These are phyloP conservation scores for Coemansia sp. DNA, from an alignment of 371 early-diverging fungal genomes.

Conservation along the genomic window DNA sequence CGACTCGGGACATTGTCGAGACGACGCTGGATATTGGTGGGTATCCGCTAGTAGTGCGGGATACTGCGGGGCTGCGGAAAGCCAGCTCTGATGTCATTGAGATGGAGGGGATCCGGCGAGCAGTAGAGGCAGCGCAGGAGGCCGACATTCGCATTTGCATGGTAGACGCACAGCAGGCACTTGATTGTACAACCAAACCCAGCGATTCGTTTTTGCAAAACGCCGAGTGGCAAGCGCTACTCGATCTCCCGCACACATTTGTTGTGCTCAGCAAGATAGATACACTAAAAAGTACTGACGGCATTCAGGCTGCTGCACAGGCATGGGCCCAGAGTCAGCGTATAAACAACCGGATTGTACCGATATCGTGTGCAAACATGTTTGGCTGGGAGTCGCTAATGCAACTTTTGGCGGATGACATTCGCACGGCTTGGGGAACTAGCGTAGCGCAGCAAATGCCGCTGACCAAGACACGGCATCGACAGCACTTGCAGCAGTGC, in stretches of 20 bases:
- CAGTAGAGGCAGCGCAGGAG: slow-evolving; percentile 52
- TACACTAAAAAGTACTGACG: background rate
- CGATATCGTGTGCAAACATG: slow-evolving; percentile 65
- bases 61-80: slow-evolving; percentile 75
- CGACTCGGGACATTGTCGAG: slow-evolving; percentile 79
- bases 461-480: slow-evolving; percentile 75
- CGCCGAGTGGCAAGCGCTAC: slow-evolving; percentile 6
- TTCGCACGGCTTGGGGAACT: slow-evolving; percentile 60
- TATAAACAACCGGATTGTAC: slow-evolving; percentile 41
- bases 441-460: slow-evolving; percentile 52
- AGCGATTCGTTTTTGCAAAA: background rate
- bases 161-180: slow-evolving; percentile 15
- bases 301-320: background rate
- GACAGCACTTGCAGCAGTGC: slow-evolving; percentile 65
- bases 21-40: slow-evolving; percentile 72
- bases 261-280: slow-evolving; percentile 72
- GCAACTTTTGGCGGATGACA: slow-evolving; percentile 54
- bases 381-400: slow-evolving; percentile 61
- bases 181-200: background rate
- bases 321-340: slow-evolving; percentile 9
- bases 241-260: slow-evolving; percentile 60
- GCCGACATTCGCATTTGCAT: slow-evolving; percentile 43
- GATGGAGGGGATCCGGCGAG: slow-evolving; percentile 70
- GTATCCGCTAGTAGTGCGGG: slow-evolving; percentile 70
- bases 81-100: slow-evolving; percentile 64